These are phyloP conservation scores for Gastrolobium bilobum DNA, from an alignment of 306 rosid species.

Conservation along the genomic window DNA sequence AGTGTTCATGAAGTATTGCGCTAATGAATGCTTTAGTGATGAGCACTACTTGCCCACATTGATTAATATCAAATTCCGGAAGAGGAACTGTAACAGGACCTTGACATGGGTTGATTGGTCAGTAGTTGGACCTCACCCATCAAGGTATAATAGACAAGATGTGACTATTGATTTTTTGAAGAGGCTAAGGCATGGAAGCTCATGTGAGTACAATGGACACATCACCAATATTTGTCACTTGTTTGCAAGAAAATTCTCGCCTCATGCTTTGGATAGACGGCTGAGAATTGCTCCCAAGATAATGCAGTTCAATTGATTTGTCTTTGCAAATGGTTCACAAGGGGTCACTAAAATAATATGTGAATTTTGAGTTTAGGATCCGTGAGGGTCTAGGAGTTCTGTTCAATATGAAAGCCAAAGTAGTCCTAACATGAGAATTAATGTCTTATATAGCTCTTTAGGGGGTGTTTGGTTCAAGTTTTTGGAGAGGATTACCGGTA, in stretches of 20 bases:
- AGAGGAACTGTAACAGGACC: slow-evolving; percentile 71
- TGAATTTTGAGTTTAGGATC: too few species aligned
- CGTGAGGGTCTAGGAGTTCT: too few species aligned
- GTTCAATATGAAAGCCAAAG: too few species aligned
- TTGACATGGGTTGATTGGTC: slow-evolving; percentile 96
- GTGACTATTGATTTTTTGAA: slow-evolving; percentile 62
- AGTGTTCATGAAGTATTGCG: slow-evolving; percentile 57
- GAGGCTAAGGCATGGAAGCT: slow-evolving; percentile 62
- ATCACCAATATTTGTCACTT: slow-evolving; percentile 62
- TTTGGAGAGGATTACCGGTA: too few species aligned
- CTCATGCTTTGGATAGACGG: slow-evolving; percentile 72
- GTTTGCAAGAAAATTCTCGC: slow-evolving; percentile 87
- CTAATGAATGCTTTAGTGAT: slow-evolving; percentile 67
- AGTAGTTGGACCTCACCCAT: slow-evolving; percentile 81
- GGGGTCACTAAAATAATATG: too few species aligned
- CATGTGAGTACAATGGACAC: slow-evolving; percentile 71
- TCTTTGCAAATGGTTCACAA: neutral
- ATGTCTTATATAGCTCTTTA: too few species aligned
- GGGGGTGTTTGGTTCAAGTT: too few species aligned
- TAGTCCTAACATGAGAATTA: too few species aligned
- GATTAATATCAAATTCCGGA: slow-evolving; percentile 60
- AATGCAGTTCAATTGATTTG: slow-evolving; percentile 68
- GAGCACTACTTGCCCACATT: slow-evolving; percentile 88
- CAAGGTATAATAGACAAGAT: slow-evolving; percentile 56
- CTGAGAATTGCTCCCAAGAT: slow-evolving; percentile 77